Evolutionary conservation across 495 filamentous ascomycete species (phyloP).

Genomic region (Ascodesmis nigricans): DNA sequence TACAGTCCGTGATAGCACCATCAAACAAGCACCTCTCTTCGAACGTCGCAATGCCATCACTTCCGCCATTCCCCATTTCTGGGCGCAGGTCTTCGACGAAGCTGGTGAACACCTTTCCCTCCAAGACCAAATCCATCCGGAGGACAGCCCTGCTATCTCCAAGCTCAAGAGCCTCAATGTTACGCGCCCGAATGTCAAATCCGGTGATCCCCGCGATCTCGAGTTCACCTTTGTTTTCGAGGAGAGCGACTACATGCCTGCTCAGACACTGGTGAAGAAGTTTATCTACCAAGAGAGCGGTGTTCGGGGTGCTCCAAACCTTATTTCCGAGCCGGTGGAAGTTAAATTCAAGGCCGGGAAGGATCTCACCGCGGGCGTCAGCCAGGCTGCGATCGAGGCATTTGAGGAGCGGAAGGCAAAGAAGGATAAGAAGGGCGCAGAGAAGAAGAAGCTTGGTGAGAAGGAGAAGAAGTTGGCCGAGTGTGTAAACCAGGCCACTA

Average conservation of each 20-base stretch:
- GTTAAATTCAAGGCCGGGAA: slow-evolving; percentile 72
- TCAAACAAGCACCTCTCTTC: slow-evolving; percentile 37
- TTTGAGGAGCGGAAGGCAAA: slow-evolving; percentile 30
- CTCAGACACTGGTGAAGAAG: slow-evolving; percentile 61
- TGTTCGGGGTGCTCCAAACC: slow-evolving; percentile 39
- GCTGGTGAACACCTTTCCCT: slow-evolving; percentile 44
- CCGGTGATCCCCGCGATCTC: slow-evolving; percentile 42
- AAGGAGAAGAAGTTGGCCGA: slow-evolving; percentile 32
- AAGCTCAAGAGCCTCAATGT: slow-evolving; percentile 42
- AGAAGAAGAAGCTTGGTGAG: slow-evolving; percentile 13
- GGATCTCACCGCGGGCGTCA: slow-evolving; percentile 63
- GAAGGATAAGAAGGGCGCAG: slow-evolving; percentile 1
- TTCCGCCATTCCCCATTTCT: slow-evolving; percentile 57
- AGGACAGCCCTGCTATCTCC: slow-evolving; percentile 37
- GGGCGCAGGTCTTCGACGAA: slow-evolving; percentile 68
- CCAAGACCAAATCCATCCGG: slow-evolving; percentile 61
- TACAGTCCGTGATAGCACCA: slow-evolving; percentile 20
- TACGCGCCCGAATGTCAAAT: slow-evolving; percentile 18
- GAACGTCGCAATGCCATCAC: slow-evolving; percentile 45
- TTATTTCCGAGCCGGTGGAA: slow-evolving; percentile 57
- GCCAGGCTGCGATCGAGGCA: slow-evolving; percentile 43
- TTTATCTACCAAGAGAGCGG: slow-evolving; percentile 34
- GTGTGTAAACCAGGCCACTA: slow-evolving; percentile 35
- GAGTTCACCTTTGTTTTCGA: slow-evolving; percentile 37
- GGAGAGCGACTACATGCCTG: slow-evolving; percentile 51